Base-by-base conservation (phyloP, 148 eudicot genomes). In the Vaccinium macrocarpon region DNA sequence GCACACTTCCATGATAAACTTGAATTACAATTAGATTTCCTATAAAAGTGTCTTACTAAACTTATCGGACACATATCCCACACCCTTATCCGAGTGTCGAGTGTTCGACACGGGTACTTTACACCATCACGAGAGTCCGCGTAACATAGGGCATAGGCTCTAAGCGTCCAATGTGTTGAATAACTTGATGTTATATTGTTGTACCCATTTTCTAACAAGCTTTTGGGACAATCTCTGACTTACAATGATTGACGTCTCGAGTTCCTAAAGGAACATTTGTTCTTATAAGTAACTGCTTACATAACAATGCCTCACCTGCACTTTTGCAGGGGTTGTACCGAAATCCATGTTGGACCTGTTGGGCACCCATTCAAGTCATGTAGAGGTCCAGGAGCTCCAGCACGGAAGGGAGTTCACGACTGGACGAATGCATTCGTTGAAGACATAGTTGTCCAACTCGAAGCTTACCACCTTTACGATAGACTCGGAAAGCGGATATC, bases 281-380 rank as follows among this genome's bases (percentile, higher is more conserved):
- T 56, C 51, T 29, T 38, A 7, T 29, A 32, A 46, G 21, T 35
- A 38, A 68, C 19, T 35, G 27, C 15, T 79, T 6, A 82, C 10
- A 6, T 80, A 18, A 80, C 56, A 81, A 46, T 61, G 51, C 64
- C 18, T 5, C 64, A 66, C 83, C 83, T 68, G 82, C 79, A 21
- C 50, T 42, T 82, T 81, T 83, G 86, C 93, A 97, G 99, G 90
- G 90, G 90, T 87, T 97, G 99, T 86, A 95, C 88, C 82, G 99
- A 97, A 90, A 87, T 97, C 84, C 98, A 97, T 64, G 96, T 95
- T 79, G 99, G 99, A 75, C 92, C 97, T 64, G 82, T 89, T 81
- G 98, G 95, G 46, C 99, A 94, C 82, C 96, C 98, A n/a, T 95
- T 97, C 89, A 95, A 87, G 87, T 92, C 99, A 32, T 97, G 99